Percentiles rank a stretch among this genome's conserved stretches.
Conservation (phyloP, 768 basidiomycete species). For the Lentinus tigrinus region DNA sequence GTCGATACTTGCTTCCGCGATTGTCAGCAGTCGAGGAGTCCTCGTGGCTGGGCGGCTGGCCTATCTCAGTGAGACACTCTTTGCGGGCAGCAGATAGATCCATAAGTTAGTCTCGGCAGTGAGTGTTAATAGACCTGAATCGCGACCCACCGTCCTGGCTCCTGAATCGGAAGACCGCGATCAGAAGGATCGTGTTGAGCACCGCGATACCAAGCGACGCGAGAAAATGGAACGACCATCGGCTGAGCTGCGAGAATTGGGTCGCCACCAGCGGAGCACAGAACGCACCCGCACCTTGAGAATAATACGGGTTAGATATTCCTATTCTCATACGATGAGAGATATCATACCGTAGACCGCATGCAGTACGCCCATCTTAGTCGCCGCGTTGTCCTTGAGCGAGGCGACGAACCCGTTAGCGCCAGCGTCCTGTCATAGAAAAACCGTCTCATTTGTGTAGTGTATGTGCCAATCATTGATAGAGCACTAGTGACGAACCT, state of each 20-base stretch:
- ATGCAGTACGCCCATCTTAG: constrained; percentile 70
- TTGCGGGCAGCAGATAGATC: constrained; percentile 5
- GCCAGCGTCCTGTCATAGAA: constrained; percentile 56
- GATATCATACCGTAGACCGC: constrained; percentile 54
- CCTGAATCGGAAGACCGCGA: constrained; percentile 28
- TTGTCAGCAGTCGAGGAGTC: constrained; percentile 16
- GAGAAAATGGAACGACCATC: constrained; percentile 47
- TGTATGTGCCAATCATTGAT: too few species aligned
- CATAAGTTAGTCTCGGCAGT: too few species aligned
- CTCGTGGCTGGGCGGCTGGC: constrained; percentile 25
- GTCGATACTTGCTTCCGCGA: constrained; percentile 29
- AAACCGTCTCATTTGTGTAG: too few species aligned
- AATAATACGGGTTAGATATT: too few species aligned
- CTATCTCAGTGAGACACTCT: constrained; percentile 27
- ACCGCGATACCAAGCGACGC: constrained; percentile 31
- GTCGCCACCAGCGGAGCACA: constrained; percentile 54
- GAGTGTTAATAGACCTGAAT: not conserved
- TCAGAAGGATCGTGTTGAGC: constrained; percentile 16
- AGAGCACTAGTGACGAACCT: too few species aligned
- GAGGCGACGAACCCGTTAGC: constrained; percentile 68
- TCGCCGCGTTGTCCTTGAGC: constrained; percentile 51
- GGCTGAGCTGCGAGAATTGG: constrained; percentile 44
- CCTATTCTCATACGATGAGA: not conserved
- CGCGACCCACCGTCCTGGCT: constrained; percentile 25
- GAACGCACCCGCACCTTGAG: constrained; percentile 56